Base-by-base conservation (phyloP, 306 rosid genomes). In the Prunus mongolica region DNA sequence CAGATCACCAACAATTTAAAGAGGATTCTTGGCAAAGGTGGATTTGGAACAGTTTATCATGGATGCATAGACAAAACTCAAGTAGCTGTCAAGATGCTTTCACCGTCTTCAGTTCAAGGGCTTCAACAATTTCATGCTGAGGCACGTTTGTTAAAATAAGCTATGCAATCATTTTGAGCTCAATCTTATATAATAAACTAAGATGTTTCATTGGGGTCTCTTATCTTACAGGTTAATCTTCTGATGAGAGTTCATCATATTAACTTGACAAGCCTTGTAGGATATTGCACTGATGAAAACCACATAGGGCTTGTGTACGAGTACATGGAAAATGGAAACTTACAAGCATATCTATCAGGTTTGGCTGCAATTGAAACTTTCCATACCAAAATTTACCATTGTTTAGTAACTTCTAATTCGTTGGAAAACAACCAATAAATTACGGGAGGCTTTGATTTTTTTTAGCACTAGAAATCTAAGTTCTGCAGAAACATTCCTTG, bases 71-170 rank as follows among this genome's bases (percentile, higher is more conserved):
- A 81, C 24, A 58, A 65, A 32, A 77, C 83, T 38, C 86, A 85
- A 80, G 91, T 85, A 25, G 91, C 91, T 56, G 89, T 87, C 79
- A 87, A 87, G 81, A 78, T 83, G 80, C 80, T 87, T 41, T 78
- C 83, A 19, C 46, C 72, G 13, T 71, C 78, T 49, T 72, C 88
- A n/a, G 38, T 84, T 90, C 52, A 91, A 79, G 76, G 92, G 12
- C 72, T 79, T 74, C 77, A 83, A 15, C 86, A 88, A 70, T 90
- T 85, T 80, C 77, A 79, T 19, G 83, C 88, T 51, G 92, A 90
- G 90, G 92, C 78, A 86, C 8, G 85, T 79, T 65, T 32, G 27
- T 72, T 25, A 18, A 5, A 55, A 12, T 24, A 32, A 8, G 25
- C 6, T 8, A 52, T 16, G 15, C 60, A 46, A 10, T 14, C 12